phyloP scores from a whole-genome alignment of 2,329 filamentous ascomycete genomes.

The Aspergillus bombycis region DNA sequence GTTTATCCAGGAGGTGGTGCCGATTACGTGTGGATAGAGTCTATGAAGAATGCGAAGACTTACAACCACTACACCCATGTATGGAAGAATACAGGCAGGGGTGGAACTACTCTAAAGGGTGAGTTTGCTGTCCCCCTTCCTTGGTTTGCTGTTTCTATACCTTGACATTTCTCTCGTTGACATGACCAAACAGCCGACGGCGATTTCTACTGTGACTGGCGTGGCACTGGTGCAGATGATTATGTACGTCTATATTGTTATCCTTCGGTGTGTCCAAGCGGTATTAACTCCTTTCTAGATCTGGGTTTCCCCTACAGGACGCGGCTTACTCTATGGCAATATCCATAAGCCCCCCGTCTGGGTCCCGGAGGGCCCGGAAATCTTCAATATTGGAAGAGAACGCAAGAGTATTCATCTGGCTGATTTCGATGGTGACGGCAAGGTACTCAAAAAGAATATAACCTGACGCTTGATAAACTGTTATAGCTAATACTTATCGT shows the following conservation, averaged over 20 bases:
- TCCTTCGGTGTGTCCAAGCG: too few relatives aligned
- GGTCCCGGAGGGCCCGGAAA: not conserved
- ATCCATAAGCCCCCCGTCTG: not conserved
- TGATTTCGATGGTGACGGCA: slow-evolving; percentile 43
- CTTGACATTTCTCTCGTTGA: not conserved
- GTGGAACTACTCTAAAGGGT: slow-evolving; percentile 6
- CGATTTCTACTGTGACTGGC: slow-evolving; percentile 4
- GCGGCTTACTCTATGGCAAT: not conserved
- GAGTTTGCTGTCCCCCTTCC: not conserved
- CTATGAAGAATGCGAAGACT: not conserved
- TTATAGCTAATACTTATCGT: not conserved
- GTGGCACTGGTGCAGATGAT: slow-evolving; percentile 3
- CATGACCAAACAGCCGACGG: not conserved
- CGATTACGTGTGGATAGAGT: not conserved
- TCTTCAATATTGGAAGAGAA: not conserved
- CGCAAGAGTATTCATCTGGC: slow-evolving; percentile 31
- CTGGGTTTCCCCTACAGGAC: not conserved
- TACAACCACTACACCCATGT: not conserved
- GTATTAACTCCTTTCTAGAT: not conserved
- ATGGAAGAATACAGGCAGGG: slow-evolving; percentile 3
- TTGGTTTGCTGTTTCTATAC: too few relatives aligned
- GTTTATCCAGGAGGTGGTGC: not conserved
- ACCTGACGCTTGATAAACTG: too few relatives aligned
- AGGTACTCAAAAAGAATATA: not conserved
- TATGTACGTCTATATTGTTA: not conserved